A percentile compares a stretch with the other conserved stretches of the same genome.
Evolutionary conservation across 2,329 filamentous ascomycete species (phyloP).

Genomic region (Cylindrodendrum hubeiense): DNA sequence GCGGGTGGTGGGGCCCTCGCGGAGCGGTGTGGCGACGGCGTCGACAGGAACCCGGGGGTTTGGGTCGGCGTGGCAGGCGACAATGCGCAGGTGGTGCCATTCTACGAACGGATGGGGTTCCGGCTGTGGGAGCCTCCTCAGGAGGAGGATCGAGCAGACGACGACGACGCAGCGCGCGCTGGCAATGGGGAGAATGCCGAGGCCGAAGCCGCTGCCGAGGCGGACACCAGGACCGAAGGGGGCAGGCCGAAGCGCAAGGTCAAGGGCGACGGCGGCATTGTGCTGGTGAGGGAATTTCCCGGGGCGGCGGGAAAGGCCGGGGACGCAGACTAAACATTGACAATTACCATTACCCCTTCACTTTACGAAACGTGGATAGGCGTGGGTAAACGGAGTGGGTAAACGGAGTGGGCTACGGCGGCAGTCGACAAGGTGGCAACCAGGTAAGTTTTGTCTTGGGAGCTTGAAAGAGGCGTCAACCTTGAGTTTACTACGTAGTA

Average conservation of each 20-base stretch:
- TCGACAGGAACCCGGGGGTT: constrained; percentile 47
- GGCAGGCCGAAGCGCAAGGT: constrained; percentile 10
- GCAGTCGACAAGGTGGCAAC: constrained; percentile 2
- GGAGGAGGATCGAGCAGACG: no score
- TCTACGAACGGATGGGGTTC: constrained; percentile 63
- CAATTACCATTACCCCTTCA: constrained; percentile 21
- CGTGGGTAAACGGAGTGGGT: neutral
- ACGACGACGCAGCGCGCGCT: constrained; percentile 51
- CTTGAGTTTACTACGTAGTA: neutral
- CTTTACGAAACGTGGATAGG: constrained; percentile 8
- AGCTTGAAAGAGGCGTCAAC: neutral
- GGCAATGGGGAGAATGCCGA: constrained; percentile 6
- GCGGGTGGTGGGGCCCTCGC: constrained; percentile 55
- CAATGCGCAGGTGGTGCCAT: constrained; percentile 61
- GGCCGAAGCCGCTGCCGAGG: neutral
- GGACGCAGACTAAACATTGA: constrained; percentile 17
- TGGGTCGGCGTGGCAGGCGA: constrained; percentile 60
- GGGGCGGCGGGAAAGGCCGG: constrained; percentile 34
- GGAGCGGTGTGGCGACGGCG: constrained; percentile 20
- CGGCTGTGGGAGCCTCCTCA: constrained; percentile 50
- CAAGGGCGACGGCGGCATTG: constrained; percentile 44
- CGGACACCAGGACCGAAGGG: neutral
- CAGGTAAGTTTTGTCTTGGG: neutral
- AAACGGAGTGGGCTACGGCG: neutral
- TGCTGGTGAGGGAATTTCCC: constrained; percentile 41